These are phyloP conservation scores for Penicillium manginii DNA, from an alignment of 495 filamentous ascomycete species.

Conservation along the genomic window DNA sequence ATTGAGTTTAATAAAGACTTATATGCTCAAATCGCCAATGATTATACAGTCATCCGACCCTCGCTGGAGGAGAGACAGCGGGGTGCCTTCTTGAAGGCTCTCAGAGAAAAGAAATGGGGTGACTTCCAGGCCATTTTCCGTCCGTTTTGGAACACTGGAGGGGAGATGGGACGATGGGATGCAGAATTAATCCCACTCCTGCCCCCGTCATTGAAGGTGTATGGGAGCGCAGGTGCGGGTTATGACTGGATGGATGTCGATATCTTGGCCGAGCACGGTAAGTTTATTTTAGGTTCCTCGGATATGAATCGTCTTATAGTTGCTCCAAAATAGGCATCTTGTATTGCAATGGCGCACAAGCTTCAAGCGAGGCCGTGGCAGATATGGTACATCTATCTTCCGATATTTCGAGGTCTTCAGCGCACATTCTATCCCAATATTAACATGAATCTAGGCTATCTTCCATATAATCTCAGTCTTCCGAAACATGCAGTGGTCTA, in stretches of 20 bases:
- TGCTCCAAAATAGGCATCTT: constrained; percentile 8
- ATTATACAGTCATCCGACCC: constrained; percentile 12
- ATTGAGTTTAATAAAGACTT: constrained; percentile 15
- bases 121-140: constrained; percentile 15
- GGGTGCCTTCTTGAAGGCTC: constrained; percentile 5
- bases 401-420: not conserved
- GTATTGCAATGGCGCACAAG: constrained; percentile 18
- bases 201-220: constrained; percentile 13
- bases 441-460: constrained; percentile 6
- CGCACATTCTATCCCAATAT: not conserved
- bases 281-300: not conserved
- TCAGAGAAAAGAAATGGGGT: constrained; percentile 19
- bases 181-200: constrained; percentile 17
- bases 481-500: constrained; percentile 22
- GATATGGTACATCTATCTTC: constrained; percentile 12
- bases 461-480: constrained; percentile 21
- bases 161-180: constrained; percentile 21
- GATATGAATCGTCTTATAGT: not conserved
- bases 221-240: constrained; percentile 17
- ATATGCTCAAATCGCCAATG: constrained; percentile 7
- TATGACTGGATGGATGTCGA: constrained; percentile 25
- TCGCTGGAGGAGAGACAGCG: constrained; percentile 14
- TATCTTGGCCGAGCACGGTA: constrained; percentile 18
- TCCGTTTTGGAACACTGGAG: constrained; percentile 17
- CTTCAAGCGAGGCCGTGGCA: constrained; percentile 19